Conservation (phyloP, 176 grass and related monocot species). For the Bothriochloa decipiens region DNA sequence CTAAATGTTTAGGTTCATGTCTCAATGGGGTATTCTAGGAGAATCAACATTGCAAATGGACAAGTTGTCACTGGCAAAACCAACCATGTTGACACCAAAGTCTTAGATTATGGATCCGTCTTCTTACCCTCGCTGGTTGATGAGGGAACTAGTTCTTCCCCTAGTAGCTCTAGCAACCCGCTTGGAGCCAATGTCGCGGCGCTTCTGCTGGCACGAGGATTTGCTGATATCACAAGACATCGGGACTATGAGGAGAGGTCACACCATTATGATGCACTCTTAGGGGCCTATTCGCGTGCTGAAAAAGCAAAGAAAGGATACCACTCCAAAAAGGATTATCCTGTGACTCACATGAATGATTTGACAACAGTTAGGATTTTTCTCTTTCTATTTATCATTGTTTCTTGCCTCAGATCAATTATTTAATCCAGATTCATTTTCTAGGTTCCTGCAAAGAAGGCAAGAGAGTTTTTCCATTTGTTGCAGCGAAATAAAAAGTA, state of each 20-base stretch:
- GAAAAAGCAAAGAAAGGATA: conserved; percentile 79
- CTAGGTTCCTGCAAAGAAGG: conserved; percentile 82
- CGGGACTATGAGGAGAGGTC: conserved; percentile 92
- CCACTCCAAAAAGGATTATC: conserved; percentile 66
- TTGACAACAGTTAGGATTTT: conserved; percentile 58
- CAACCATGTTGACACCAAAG: conserved; percentile 49
- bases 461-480: conserved; percentile 81
- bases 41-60: conserved; percentile 55
- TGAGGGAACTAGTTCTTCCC: conserved; percentile 41
- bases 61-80: conserved; percentile 28
- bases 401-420: neutral
- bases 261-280: conserved; percentile 74
- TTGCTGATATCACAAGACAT: conserved; percentile 65
- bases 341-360: conserved; percentile 78
- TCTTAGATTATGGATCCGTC: conserved; percentile 84
- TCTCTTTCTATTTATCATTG: neutral
- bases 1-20: conserved; percentile 68
- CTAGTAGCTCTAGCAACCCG: conserved; percentile 25
- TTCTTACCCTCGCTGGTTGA: conserved; percentile 58
- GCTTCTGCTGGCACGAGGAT: conserved; percentile 74
- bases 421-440: neutral
- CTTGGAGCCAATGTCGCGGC: conserved; percentile 67
- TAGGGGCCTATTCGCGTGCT: conserved; percentile 74
- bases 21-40: conserved; percentile 88
- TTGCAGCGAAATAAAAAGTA: conserved; percentile 69